A percentile compares a stretch with the other conserved stretches of the same genome.
Conservation (phyloP, 495 filamentous ascomycete species). For the Penicillium goetzii region DNA sequence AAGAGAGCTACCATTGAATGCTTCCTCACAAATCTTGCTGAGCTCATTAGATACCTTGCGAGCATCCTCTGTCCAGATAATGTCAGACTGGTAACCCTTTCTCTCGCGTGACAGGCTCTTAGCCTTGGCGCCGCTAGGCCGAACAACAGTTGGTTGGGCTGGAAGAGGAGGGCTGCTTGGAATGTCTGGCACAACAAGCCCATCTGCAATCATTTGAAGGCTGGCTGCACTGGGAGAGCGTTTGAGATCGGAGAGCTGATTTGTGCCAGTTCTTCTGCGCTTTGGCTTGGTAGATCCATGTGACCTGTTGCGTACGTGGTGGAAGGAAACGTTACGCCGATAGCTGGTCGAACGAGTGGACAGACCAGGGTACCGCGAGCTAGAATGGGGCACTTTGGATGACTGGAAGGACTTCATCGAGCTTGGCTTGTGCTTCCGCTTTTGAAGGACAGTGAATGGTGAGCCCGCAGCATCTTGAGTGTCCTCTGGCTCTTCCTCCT, state of each 20-base stretch:
- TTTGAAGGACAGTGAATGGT: constrained; percentile 40
- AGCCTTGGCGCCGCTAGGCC: constrained; percentile 31
- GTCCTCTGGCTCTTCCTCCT: constrained; percentile 31
- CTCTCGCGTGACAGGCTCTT: constrained; percentile 36
- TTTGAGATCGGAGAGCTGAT: constrained; percentile 23
- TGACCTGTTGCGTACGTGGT: constrained; percentile 55
- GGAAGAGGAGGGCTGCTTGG: constrained; percentile 45
- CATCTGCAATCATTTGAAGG: constrained; percentile 30
- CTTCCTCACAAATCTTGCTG: constrained; percentile 73
- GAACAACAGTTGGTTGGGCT: constrained; percentile 46
- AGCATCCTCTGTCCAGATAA: constrained; percentile 63
- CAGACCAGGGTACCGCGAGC: constrained; percentile 63
- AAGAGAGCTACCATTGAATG: constrained; percentile 75
- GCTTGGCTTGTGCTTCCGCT: constrained; percentile 40
- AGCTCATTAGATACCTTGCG: constrained; percentile 69
- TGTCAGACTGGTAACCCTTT: constrained; percentile 47
- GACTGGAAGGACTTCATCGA: constrained; percentile 48
- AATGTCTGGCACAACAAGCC: constrained; percentile 23
- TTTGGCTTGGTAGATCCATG: constrained; percentile 42
- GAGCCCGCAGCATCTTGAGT: constrained; percentile 21
- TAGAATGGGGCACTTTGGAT: constrained; percentile 43
- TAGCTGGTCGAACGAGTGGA: constrained; percentile 61
- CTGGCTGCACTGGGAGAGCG: constrained; percentile 37
- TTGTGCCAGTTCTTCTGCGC: constrained; percentile 21
- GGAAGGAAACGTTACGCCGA: constrained; percentile 83